A percentile compares a stretch with the other conserved stretches of the same genome.
Evolutionary conservation across 179 eudicot genomes (phyloP).

Genomic region (Kewa caespitosa): DNA sequence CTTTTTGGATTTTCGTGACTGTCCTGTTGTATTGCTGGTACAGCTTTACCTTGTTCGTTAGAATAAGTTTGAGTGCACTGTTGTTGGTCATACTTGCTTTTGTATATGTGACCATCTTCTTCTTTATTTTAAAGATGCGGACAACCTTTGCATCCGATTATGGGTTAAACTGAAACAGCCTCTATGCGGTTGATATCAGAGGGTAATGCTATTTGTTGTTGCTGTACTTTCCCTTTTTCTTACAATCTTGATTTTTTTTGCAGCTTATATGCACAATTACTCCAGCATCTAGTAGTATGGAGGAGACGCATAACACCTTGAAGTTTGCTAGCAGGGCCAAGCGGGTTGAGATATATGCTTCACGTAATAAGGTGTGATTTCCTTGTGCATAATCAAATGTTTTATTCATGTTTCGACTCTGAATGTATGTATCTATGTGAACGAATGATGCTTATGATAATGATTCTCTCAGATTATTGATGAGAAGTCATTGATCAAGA

Average conservation of each 20-base stretch:
- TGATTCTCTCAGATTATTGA: slow-evolving; percentile 72
- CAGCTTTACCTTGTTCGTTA: background rate
- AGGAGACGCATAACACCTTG: slow-evolving; percentile 95
- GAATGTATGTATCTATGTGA: background rate
- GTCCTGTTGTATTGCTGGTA: background rate
- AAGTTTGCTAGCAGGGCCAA: slow-evolving; percentile 99
- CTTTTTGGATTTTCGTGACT: background rate
- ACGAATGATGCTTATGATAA: background rate
- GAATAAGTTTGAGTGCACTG: background rate
- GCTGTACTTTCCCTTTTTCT: slow-evolving; percentile 2
- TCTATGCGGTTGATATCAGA: too few relatives aligned
- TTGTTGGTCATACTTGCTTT: too few relatives aligned
- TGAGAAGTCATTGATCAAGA: slow-evolving; percentile 96
- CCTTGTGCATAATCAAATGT: background rate
- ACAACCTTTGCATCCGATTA: too few relatives aligned
- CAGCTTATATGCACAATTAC: slow-evolving; percentile 98
- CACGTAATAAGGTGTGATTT: slow-evolving; percentile 74
- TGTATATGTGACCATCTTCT: background rate
- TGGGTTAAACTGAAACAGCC: too few relatives aligned
- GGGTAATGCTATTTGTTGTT: too few relatives aligned
- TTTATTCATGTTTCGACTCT: background rate
- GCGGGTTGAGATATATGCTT: slow-evolving; percentile 91
- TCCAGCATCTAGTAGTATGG: slow-evolving; percentile 97
- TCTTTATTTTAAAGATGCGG: too few relatives aligned
- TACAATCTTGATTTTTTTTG: slow-evolving; percentile 13